Evolutionary conservation across 257 asterid species (phyloP), one percentile per base, ranked within the genome.

Genomic region (Solanum chiquidenum): DNA sequence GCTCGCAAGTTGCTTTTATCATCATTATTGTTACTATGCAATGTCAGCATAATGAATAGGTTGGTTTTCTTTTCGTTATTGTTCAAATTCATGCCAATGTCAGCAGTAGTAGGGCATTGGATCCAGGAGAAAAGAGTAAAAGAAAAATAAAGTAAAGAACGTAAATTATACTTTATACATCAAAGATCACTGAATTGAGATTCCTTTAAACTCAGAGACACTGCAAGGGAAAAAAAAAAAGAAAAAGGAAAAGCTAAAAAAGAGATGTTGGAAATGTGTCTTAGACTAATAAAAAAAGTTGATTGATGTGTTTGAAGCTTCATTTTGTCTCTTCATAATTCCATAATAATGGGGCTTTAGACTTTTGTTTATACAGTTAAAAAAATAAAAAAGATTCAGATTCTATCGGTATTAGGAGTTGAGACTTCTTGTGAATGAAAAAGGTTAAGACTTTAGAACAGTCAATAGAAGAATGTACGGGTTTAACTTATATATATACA

Each of bases 61-160:
- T 66, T 71, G 21, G 6, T 71, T 83, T 85, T n/a, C 58, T 75
- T 83, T 89, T 21, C 49, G 18, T 40, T 74, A 10, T 74, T 37
- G 80, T 69, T 83, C 80, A 83, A 72, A 86, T 21, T 29, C 71
- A 87, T 83, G 91, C 83, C 80, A 29, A 83, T 83, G 88, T 87
- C 91, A 89, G 83, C 34, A 16, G 14, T 35, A 11, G 69, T 66
- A 31, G 82, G 42, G 82, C 79, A 85, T 85, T 71, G 76, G 87
- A 85, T 85, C 87, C 87, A 85, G 62, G 87, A 85, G 82, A 85
- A 71, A 71, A 38, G 79, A 71, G 42, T 5, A 83, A 60, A 33
- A 23, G 5, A 74, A 83, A 37, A 27, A 58, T 12, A 60, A 60
- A 83, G 73, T 83, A 66, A 83, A 60, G 73, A 27, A 66, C 58